These are phyloP conservation scores for Collybia mongolica DNA, from an alignment of 768 basidiomycete species.

Conservation along the genomic window DNA sequence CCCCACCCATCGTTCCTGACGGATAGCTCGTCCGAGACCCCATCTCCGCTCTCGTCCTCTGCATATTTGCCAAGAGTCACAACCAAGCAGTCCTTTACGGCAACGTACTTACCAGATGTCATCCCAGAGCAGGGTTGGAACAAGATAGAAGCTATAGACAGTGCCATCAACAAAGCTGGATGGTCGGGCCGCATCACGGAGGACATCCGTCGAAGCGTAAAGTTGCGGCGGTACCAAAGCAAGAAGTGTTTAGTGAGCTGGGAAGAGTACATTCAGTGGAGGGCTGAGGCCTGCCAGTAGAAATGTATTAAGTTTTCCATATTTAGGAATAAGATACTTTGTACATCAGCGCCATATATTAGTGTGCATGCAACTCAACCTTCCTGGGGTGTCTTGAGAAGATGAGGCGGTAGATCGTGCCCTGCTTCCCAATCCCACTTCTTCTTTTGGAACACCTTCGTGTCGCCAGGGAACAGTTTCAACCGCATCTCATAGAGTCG, in stretches of 20 bases:
- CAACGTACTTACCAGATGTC: constrained; percentile 93
- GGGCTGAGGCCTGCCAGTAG: constrained; percentile 30
- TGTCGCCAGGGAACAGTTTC: constrained; percentile 32
- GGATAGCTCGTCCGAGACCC: constrained; percentile 52
- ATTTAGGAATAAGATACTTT: neutral
- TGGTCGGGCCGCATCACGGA: constrained; percentile 84
- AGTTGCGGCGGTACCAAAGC: constrained; percentile 82
- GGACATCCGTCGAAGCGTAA: constrained; percentile 72
- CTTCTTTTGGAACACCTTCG: constrained; percentile 1
- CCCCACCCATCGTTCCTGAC: constrained; percentile 69
- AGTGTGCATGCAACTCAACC: neutral
- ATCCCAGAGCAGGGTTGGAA: constrained; percentile 94
- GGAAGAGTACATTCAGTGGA: constrained; percentile 80
- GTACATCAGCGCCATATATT: neutral
- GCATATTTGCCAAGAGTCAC: constrained; percentile 52
- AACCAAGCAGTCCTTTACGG: constrained; percentile 65
- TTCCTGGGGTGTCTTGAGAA: neutral
- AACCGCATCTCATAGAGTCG: constrained; percentile 40
- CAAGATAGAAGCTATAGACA: constrained; percentile 85
- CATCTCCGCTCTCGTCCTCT: constrained; percentile 72
- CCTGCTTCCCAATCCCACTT: neutral
- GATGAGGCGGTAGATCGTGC: neutral
- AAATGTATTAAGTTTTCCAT: constrained; percentile 5
- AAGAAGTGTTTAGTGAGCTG: constrained; percentile 64
- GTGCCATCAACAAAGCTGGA: constrained; percentile 91